Conservation (phyloP, 179 eudicot species). For the Camellia oleifera region DNA sequence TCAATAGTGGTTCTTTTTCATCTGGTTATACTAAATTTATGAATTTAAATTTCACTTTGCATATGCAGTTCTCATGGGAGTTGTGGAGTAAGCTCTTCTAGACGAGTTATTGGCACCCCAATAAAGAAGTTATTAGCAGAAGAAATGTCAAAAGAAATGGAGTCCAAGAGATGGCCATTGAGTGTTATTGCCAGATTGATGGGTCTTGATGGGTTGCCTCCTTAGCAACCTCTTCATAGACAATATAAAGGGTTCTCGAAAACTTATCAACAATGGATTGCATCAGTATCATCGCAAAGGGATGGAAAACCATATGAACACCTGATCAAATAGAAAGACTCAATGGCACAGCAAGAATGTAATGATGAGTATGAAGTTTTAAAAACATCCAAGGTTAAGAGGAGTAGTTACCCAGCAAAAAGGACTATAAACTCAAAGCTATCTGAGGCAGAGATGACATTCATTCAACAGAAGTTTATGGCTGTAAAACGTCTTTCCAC, state of each 20-base stretch:
- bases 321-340: constrained; percentile 28
- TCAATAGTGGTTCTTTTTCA: neutral
- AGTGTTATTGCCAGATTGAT: constrained; percentile 73
- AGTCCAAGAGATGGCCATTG: constrained; percentile 40
- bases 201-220: constrained; percentile 65
- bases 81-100: constrained; percentile 31
- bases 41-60: constrained; percentile 10
- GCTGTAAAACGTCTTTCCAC: constrained; percentile 54
- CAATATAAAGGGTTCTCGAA: constrained; percentile 42
- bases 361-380: constrained; percentile 79
- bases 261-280: constrained; percentile 36
- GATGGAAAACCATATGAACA: constrained; percentile 19
- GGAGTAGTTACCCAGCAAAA: constrained; percentile 30
- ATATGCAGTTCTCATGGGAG: constrained; percentile 35
- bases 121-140: constrained; percentile 61
- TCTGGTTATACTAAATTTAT: neutral
- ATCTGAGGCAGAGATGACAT: constrained; percentile 48
- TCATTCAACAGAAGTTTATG: constrained; percentile 45
- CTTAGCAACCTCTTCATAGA: constrained; percentile 30
- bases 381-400: constrained; percentile 38
- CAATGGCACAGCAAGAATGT: constrained; percentile 35
- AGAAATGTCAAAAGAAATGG: constrained; percentile 50
- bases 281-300: constrained; percentile 21
- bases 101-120: constrained; percentile 37
- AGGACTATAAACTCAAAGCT: constrained; percentile 25